A percentile compares a stretch with the other conserved stretches of the same genome.
phyloP scores from a whole-genome alignment of 2,329 filamentous ascomycete species.

The Aspergillus intermedius region DNA sequence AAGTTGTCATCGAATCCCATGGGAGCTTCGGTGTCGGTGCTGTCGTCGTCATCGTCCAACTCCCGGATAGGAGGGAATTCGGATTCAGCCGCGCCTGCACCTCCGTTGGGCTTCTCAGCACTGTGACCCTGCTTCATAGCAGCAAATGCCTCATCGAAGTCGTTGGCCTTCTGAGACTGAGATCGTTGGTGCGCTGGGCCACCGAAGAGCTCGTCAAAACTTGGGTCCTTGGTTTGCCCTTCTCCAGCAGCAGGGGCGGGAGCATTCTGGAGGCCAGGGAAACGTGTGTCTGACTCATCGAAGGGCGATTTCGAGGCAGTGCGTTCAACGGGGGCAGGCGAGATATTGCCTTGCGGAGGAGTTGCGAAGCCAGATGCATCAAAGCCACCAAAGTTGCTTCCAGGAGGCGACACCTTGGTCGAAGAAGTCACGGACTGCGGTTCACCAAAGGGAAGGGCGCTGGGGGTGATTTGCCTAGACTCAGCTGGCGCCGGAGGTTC shows the following conservation, averaged over 20 bases:
- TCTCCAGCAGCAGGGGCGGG: conserved; percentile 37
- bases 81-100: conserved; percentile 29
- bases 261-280: conserved; percentile 29
- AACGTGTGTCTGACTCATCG: conserved; percentile 22
- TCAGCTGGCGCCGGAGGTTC: conserved; percentile 58
- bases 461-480: conserved; percentile 70
- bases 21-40: conserved; percentile 59
- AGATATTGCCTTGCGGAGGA: conserved; percentile 31
- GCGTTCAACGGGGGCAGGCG: conserved; percentile 10
- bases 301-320: conserved; percentile 26
- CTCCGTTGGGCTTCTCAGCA: conserved; percentile 9
- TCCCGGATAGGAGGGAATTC: conserved; percentile 96
- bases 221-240: conserved; percentile 28
- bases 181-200: conserved; percentile 39
- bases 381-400: conserved; percentile 53
- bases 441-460: conserved; percentile 64
- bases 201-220: conserved; percentile 43
- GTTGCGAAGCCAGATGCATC: conserved; percentile 44
- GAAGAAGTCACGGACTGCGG: conserved; percentile 69
- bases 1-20: conserved; percentile 90
- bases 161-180: conserved; percentile 40
- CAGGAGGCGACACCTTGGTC: conserved; percentile 67
- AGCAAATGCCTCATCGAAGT: conserved; percentile 44
- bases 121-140: conserved; percentile 43
- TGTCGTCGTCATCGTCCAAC: conserved; percentile 73